A percentile compares a stretch with the other conserved stretches of the same genome.
phyloP scores from a whole-genome alignment of 2,329 filamentous ascomycete genomes.

The Ceratocystis huliohia region DNA sequence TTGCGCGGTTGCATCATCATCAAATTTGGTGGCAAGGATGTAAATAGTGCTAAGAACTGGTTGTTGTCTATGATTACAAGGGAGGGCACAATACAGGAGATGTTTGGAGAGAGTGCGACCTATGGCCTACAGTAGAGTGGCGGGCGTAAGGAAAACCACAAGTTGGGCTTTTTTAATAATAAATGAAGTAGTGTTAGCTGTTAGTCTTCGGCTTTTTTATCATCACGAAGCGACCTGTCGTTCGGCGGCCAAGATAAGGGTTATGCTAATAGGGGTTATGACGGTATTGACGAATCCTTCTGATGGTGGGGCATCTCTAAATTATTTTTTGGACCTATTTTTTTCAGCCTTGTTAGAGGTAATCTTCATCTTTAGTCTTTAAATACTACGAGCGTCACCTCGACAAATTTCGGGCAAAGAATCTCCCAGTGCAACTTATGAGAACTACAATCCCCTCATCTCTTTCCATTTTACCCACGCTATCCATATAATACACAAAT shows the following conservation, averaged over 20 bases:
- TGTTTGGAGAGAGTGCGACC: constrained; percentile 70
- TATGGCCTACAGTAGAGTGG: constrained; percentile 52
- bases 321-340: constrained; percentile 2
- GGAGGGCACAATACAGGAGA: constrained; percentile 56
- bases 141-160: neutral
- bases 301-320: constrained; percentile 8
- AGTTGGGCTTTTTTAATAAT: neutral
- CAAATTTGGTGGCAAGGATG: constrained; percentile 73
- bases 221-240: neutral
- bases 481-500: neutral
- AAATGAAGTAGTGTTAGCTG: neutral
- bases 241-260: neutral
- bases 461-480: neutral
- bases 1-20: constrained; percentile 77
- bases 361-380: too few relatives aligned
- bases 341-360: neutral
- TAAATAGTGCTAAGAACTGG: constrained; percentile 74
- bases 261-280: neutral
- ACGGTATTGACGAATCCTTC: neutral
- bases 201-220: neutral
- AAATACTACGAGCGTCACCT: neutral
- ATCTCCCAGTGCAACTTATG: neutral
- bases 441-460: neutral
- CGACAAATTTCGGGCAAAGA: neutral
- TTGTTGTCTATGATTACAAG: constrained; percentile 59